Percentiles rank a stretch among this genome's conserved stretches.
Evolutionary conservation across 805 yeast genomes (phyloP).

Genomic region (Zygoascus flipseniorum): DNA sequence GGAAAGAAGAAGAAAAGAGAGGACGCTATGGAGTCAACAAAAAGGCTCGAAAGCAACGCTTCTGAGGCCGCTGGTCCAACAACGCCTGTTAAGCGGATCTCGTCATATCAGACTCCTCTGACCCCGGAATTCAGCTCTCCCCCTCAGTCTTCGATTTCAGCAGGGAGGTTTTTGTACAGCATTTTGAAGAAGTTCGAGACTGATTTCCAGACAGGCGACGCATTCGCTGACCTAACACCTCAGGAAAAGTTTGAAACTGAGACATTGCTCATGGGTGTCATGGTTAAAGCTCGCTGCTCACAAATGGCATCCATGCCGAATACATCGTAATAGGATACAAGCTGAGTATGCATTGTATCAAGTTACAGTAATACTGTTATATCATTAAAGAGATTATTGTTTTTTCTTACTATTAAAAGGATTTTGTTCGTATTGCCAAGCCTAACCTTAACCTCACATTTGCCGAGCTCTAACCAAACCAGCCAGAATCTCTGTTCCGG

Average conservation of each 20-base stretch:
- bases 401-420: not conserved
- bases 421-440: not conserved
- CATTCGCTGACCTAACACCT: conserved; percentile 1
- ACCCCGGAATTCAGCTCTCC: conserved; percentile 4
- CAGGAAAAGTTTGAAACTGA: conserved; percentile 8
- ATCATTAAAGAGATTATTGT: not conserved
- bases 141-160: not conserved
- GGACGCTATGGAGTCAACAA: not conserved
- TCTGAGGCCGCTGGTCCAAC: not conserved
- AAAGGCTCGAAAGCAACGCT: not conserved
- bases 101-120: not conserved
- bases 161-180: conserved; percentile 2
- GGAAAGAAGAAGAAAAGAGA: not conserved
- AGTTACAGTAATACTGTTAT: not conserved
- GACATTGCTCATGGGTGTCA: conserved; percentile 5
- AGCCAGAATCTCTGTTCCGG: conserved; percentile 38
- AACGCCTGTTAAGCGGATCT: not conserved
- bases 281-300: conserved; percentile 1
- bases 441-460: not conserved
- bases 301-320: not conserved
- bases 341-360: not conserved
- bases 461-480: conserved; percentile 20
- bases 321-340: not conserved
- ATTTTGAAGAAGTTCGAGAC: not conserved
- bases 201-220: conserved; percentile 2